Conservation (phyloP, 2,329 filamentous ascomycete species). For the Alternaria viburni region DNA sequence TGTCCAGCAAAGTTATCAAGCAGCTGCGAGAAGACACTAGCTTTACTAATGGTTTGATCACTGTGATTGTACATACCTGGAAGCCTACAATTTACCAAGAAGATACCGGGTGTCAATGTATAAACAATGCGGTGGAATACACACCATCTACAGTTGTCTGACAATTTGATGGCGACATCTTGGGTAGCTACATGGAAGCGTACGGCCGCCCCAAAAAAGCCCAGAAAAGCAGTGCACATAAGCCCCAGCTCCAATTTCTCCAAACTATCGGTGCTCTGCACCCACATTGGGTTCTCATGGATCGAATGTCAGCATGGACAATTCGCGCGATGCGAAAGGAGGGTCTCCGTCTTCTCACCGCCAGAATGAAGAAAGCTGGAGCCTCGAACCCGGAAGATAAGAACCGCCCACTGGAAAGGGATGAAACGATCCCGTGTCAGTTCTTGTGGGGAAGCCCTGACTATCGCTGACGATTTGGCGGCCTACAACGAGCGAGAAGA, state of each 20-base stretch:
- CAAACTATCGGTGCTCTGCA: not conserved
- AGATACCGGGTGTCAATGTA: not conserved
- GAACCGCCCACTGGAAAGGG: not conserved
- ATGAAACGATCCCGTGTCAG: not conserved
- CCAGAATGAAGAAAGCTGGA: not conserved
- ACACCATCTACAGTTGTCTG: not conserved
- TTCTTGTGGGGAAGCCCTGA: not conserved
- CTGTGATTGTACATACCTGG: rapidly evolving
- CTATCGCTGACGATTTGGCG: too few relatives aligned
- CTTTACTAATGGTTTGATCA: not conserved
- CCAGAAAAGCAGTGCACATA: not conserved
- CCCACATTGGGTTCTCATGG: not conserved
- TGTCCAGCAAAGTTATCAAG: too few relatives aligned
- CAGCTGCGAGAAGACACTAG: not conserved
- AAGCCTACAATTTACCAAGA: not conserved
- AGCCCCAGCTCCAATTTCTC: not conserved
- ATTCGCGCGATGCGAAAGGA: not conserved
- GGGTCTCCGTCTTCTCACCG: not conserved
- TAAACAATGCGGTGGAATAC: not conserved
- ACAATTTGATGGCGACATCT: not conserved
- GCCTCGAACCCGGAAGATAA: not conserved
- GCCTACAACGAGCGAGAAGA: too few relatives aligned
- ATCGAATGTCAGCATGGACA: not conserved
- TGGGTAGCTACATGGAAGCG: not conserved
- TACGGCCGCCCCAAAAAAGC: not conserved